Base-by-base conservation (phyloP, 495 filamentous ascomycete species). In the Daldinia grandis region DNA sequence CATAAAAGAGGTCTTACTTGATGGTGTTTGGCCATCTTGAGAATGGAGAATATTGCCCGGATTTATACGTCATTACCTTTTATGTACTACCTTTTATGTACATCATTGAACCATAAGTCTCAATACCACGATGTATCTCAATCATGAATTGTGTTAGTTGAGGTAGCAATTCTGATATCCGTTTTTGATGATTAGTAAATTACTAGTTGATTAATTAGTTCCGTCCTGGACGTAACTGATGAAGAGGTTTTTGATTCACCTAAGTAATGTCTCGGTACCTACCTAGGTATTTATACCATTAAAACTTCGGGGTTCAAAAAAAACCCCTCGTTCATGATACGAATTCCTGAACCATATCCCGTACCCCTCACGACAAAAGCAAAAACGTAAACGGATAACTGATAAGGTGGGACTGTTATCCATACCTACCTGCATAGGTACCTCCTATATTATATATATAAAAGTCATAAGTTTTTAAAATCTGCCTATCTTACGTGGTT, bases 11-110 rank as follows among this genome's bases (percentile, higher is more conserved):
- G 49, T 24, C 25, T 53, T 53, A 5, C 14, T 53, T 53, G 12
- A 17, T 53, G 14, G 24, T 7, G 49, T 53, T 9, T 0, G n/a
- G 24, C 27, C 5, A 53, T 28, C 6, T 4, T 8, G 74, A 78
- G 38, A 80, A 76, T 3, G 75, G 74, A 78, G 38, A 80, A 76
- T 3, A 74, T 76, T 30, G 24, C 24, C 49, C 5, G 49, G 15
- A n/a, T n/a, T 21, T 1, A 53, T 24, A 38, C 17, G 54, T 57
- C 40, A 37, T 25, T 35, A 35, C n/a, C n/a, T n/a, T 14, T 3
- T 14, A 35, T 3, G 4, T 35, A 35, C 3, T n/a, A n/a, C n/a
- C n/a, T n/a, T n/a, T 6, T 30, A 30, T 0, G n/a, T 42, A 19
- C 3, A 12, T 0, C 5, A 21, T 47, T 47, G n/a, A n/a, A n/a